phyloP scores from a whole-genome alignment of 139 green algal genomes.

The Volvox reticuliferus region DNA sequence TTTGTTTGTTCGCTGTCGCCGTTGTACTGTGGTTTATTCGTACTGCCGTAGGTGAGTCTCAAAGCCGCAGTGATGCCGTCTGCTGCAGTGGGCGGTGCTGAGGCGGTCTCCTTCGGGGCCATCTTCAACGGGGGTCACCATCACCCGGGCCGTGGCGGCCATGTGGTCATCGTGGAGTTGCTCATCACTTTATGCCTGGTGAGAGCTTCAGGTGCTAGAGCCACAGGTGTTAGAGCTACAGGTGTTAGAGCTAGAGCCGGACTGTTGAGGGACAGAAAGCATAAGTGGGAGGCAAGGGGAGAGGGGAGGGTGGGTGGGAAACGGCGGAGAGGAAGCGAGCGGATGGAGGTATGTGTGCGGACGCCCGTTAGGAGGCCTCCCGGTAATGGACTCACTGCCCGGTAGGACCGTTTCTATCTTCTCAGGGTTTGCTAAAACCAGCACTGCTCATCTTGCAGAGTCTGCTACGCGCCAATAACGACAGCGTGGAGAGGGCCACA shows the following conservation, averaged over 20 bases:
- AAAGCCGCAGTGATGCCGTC: constrained; percentile 21
- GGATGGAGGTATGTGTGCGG: not conserved
- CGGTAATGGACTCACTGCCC: no score
- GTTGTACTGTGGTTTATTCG: not conserved
- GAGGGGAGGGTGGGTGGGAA: not conserved
- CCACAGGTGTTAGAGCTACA: not conserved
- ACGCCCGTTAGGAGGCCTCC: no score
- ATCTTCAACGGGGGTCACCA: constrained; percentile 36
- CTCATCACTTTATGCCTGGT: constrained; percentile 33
- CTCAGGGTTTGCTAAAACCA: no score
- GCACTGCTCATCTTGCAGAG: not conserved
- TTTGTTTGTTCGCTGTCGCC: not conserved
- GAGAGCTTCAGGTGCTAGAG: not conserved
- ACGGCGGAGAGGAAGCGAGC: not conserved
- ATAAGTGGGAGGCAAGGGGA: not conserved
- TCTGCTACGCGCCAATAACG: not conserved
- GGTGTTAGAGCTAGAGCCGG: not conserved
- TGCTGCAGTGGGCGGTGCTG: not conserved
- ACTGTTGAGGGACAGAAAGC: not conserved
- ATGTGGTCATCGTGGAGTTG: constrained; percentile 26
- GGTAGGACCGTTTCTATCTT: no score
- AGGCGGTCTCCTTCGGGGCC: not conserved
- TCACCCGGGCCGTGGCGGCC: constrained; percentile 24
- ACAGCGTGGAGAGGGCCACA: not conserved
- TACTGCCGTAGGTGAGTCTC: constrained; percentile 23